A percentile compares a stretch with the other conserved stretches of the same genome.
Evolutionary conservation across 2,329 filamentous ascomycete species (phyloP).

Genomic region (Venturia asperata): DNA sequence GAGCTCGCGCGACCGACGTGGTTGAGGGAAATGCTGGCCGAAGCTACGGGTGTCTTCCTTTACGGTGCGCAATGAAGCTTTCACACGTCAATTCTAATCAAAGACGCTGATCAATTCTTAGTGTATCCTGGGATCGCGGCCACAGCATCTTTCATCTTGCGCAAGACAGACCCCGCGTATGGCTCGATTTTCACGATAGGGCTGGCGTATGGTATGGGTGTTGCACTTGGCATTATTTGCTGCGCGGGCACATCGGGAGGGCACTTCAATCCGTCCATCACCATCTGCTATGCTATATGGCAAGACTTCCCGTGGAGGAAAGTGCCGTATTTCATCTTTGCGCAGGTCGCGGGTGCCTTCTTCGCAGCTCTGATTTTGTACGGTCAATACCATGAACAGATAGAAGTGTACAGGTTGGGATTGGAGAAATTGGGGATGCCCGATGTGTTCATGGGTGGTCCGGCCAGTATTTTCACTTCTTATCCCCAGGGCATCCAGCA

Average conservation of each 20-base stretch:
- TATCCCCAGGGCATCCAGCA: conserved; percentile 46
- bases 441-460: conserved; percentile 42
- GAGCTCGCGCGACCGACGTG: conserved; percentile 47
- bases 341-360: conserved; percentile 51
- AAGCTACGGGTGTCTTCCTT: conserved; percentile 52
- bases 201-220: conserved; percentile 50
- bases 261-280: conserved; percentile 47
- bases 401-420: conserved; percentile 36
- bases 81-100: conserved; percentile 20
- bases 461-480: conserved; percentile 49
- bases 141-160: conserved; percentile 45
- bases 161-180: conserved; percentile 37
- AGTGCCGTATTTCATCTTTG: conserved; percentile 50
- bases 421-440: conserved; percentile 34
- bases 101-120: not conserved
- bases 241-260: conserved; percentile 49
- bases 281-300: conserved; percentile 41
- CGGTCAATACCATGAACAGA: conserved; percentile 51
- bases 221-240: conserved; percentile 53
- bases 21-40: conserved; percentile 49
- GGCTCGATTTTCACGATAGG: conserved; percentile 50
- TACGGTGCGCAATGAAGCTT: conserved; percentile 33
- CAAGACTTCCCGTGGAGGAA: conserved; percentile 41
- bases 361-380: conserved; percentile 51
- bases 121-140: conserved; percentile 45